Evolutionary conservation across 495 filamentous ascomycete species (phyloP), one percentile per base, ranked within the genome.

Genomic region (Trypethelium eluteriae): DNA sequence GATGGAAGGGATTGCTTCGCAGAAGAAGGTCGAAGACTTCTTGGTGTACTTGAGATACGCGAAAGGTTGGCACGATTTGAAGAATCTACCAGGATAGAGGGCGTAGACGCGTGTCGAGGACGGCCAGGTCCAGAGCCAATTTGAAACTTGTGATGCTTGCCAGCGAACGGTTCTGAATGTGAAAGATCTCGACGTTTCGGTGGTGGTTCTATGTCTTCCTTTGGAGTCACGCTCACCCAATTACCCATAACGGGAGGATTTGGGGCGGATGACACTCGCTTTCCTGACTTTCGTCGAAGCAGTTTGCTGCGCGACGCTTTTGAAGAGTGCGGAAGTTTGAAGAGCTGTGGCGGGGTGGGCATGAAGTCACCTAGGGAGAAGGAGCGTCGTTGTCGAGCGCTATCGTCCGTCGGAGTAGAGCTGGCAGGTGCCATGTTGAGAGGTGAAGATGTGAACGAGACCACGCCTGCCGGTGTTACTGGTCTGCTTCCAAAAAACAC

Each of bases 341-440:
- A 69, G 41, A 63, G 70, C 38, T 68, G 68, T 16, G 75, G 70
- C 3, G 69, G 68, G 12, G 66, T 69, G 2, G 75, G 70, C 4
- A 77, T 63, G 2, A 77, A 68, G 66, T 79, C 74, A 36, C 71
- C 64, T 25, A 79, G 71, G 25, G 76, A 79, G 73, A 77, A 76
- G 59, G 76, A 79, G 61, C 76, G 74, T 50, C 71, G 64, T 4
- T 73, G 69, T 10, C 63, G 59, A 18, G 38, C 10, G 6, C 39
- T 59, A 2, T 64, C 38, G 39, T 61, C 67, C 53, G 34, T 64
- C 53, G 34, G 53, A 18, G 14, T 11, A 35, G 32, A 36, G 18
- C 36, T 14, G 53, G 53, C 34, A 59, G 53, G 53, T 36, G 32
- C 53, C 7, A 36, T 32, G 32, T 36, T 59, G 7, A 7, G 64